These are phyloP conservation scores for Lachnellula occidentalis DNA, from an alignment of 2,329 filamentous ascomycete species.

Conservation along the genomic window DNA sequence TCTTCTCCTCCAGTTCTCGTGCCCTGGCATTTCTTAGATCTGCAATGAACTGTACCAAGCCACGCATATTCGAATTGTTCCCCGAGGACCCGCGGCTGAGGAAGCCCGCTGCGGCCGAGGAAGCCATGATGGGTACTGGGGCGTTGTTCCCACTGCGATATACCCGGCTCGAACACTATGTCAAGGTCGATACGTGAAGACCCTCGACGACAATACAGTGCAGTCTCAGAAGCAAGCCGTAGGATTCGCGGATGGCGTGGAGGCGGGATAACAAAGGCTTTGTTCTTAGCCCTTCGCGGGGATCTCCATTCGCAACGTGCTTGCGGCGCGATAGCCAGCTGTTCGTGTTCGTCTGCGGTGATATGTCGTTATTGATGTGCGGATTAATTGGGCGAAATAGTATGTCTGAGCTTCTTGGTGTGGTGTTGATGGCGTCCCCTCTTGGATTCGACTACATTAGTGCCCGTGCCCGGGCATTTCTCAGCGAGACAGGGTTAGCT, in stretches of 20 bases:
- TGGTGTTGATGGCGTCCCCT: constrained; percentile 12
- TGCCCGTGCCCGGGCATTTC: constrained; percentile 4
- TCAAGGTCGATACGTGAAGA: background rate
- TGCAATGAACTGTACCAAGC: constrained; percentile 96
- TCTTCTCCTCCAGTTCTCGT: constrained; percentile 93
- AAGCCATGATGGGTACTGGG: constrained; percentile 22
- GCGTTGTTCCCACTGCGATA: background rate
- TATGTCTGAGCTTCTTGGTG: background rate
- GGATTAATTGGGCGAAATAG: constrained; percentile 4
- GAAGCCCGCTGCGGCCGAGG: constrained; percentile 45
- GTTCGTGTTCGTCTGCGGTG: constrained; percentile 4
- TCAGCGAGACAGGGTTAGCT: constrained; percentile 8
- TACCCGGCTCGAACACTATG: background rate
- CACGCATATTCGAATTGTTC: constrained; percentile 66
- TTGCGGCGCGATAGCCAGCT: constrained; percentile 22
- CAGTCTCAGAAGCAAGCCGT: background rate
- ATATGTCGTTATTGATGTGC: constrained; percentile 4
- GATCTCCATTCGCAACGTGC: constrained; percentile 23
- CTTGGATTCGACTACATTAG: constrained; percentile 6
- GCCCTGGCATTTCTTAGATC: constrained; percentile 92
- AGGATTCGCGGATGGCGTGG: background rate
- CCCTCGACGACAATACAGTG: background rate
- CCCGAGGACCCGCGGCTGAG: constrained; percentile 57
- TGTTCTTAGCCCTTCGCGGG: constrained; percentile 22
- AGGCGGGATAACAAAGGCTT: constrained; percentile 14